Evolutionary conservation across 306 rosid species (phyloP).

Genomic region (Inga leiocalycina): DNA sequence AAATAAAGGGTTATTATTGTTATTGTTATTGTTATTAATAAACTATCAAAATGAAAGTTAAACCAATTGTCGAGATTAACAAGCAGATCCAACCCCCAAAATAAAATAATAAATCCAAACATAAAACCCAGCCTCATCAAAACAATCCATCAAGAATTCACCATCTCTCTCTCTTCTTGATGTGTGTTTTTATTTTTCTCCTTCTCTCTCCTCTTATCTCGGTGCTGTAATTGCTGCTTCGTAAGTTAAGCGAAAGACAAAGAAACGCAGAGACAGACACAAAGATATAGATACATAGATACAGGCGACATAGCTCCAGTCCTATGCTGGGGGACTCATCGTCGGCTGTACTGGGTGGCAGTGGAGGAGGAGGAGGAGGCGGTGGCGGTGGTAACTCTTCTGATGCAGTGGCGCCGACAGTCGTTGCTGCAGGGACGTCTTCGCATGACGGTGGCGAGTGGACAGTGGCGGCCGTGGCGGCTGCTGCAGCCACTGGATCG

Average conservation of each 20-base stretch:
- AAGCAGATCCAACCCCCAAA: constrained; percentile 65
- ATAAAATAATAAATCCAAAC: constrained; percentile 68
- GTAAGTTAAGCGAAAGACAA: constrained; percentile 20
- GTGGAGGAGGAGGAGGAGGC: constrained; percentile 34
- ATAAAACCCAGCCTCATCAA: constrained; percentile 47
- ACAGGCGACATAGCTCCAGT: constrained; percentile 15
- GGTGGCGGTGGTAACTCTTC: constrained; percentile 43
- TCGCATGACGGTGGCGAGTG: constrained; percentile 15
- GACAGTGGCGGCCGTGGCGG: constrained; percentile 10
- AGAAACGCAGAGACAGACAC: neutral
- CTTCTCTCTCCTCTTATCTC: constrained; percentile 15
- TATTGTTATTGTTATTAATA: neutral
- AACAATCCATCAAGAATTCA: constrained; percentile 75
- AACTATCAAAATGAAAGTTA: constrained; percentile 24
- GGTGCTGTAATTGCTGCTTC: constrained; percentile 58
- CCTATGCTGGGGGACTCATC: constrained; percentile 82
- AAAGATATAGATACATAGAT: constrained; percentile 2
- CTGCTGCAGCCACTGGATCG: constrained; percentile 44
- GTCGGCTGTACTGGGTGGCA: constrained; percentile 30
- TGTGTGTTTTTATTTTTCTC: constrained; percentile 38
- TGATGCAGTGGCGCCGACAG: constrained; percentile 42
- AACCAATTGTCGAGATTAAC: constrained; percentile 58
- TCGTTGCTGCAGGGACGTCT: neutral
- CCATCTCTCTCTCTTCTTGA: constrained; percentile 34
- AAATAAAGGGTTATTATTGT: constrained; percentile 21